Evolutionary conservation across 768 basidiomycete species (phyloP), one percentile per base, ranked within the genome.

Genomic region (Tremella yokohamensis): DNA sequence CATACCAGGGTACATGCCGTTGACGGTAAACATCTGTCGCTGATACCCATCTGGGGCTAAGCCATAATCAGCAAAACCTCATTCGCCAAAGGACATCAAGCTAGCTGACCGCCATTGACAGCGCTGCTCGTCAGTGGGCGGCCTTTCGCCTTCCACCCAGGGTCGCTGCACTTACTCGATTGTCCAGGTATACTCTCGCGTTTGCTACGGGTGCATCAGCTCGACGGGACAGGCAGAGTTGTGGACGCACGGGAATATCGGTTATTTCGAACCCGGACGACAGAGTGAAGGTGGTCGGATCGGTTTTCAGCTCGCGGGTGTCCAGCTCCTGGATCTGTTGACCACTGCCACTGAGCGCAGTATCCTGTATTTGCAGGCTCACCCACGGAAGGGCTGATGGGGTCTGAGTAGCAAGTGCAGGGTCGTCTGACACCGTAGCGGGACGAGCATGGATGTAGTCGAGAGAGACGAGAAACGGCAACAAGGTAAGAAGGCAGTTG

Each of bases 21-120:
- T 68, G 26, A 68, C 58, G 16, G 54, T 56, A 44, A 53, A 65
- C 11, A 68, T 45, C 39, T 57, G 58, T 39, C 67, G 47, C 19
- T 45, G 25, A 22, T 55, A 65, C 12, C 67, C 67, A 61, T 68
- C 67, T 2, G 67, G 67, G 12, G 58, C 65, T 42, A 6, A 34
- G 11, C 6, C 29, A 55, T 34, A 15, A 40, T 49, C 45, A 49
- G 29, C 18, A 34, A 4, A 34, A 11, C 29, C 29, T n/a, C 29
- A 25, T n/a, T 38, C 2, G 1, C 20, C 18, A 8, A 11, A 2
- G n/a, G 7, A 25, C 42, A 2, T 11, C 29, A 4, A 11, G 20
- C 20, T 19, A 53, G 20, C 52, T 4, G 39, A 57, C 39, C 48
- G 40, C 25, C 20, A 1, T 19, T 56, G 16, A 37, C 52, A 24